Percentiles rank a stretch among this genome's conserved stretches.
These are phyloP conservation scores for Microcos paniculata DNA, from an alignment of 345 rosid genomes.

Conservation along the genomic window DNA sequence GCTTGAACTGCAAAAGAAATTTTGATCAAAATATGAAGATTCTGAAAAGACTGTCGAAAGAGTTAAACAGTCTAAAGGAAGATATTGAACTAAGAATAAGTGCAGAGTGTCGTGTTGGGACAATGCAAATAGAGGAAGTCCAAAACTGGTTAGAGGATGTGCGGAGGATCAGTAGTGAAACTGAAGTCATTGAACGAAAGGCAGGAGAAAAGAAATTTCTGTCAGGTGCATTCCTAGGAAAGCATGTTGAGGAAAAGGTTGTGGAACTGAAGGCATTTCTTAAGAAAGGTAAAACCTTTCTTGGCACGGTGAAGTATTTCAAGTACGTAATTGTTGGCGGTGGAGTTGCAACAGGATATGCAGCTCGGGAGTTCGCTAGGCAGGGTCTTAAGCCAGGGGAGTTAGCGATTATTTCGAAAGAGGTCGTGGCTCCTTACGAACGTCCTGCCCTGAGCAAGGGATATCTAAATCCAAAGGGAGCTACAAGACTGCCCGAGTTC, in stretches of 20 bases:
- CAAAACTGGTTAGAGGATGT: slow-evolving; percentile 9
- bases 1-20: slow-evolving; percentile 6
- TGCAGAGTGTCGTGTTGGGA: background rate
- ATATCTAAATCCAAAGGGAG: slow-evolving; percentile 68
- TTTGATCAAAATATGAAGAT: slow-evolving; percentile 12
- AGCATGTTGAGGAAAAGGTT: background rate
- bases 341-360: slow-evolving; percentile 93
- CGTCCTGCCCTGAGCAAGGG: slow-evolving; percentile 98
- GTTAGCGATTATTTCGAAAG: slow-evolving; percentile 81
- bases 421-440: slow-evolving; percentile 86
- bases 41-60: background rate
- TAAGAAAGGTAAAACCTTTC: slow-evolving; percentile 8
- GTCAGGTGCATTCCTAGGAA: background rate
- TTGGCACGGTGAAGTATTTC: slow-evolving; percentile 46
- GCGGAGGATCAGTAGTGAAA: slow-evolving; percentile 10
- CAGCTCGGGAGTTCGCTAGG: slow-evolving; percentile 79
- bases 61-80: slow-evolving; percentile 2
- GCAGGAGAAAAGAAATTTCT: slow-evolving; percentile 2
- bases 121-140: slow-evolving; percentile 3
- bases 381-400: slow-evolving; percentile 82
- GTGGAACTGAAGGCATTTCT: slow-evolving; percentile 8
- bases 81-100: slow-evolving; percentile 6
- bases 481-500: slow-evolving; percentile 78
- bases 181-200: background rate
- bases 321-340: slow-evolving; percentile 93